Evolutionary conservation across 306 rosid genomes (phyloP), one percentile per base, ranked within the genome.

Genomic region (Nissolia schottii): DNA sequence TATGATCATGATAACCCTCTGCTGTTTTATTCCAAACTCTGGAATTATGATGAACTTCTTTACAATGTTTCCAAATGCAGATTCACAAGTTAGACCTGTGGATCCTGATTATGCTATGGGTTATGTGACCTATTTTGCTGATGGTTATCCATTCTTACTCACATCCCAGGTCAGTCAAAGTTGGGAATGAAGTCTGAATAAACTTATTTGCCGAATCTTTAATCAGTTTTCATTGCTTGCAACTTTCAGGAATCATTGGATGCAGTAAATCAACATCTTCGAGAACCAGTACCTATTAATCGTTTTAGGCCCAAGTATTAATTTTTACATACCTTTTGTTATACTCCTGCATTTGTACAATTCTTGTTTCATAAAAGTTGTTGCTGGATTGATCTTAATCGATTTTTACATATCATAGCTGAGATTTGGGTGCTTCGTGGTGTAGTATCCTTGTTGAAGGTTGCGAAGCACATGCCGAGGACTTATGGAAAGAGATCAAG

Each of bases 251-350:
- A 68, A 53, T 91, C 98, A 41, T 0, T 91, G 87, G 84, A 87
- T 86, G 87, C 86, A 53, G 82, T 93, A 24, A 93, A 93, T 70
- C 25, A 71, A 77, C 78, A 77, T 79, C 81, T 93, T 75, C 74
- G 79, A 73, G 91, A 91, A 64, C 91, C 88, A 24, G 13, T 93
- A 37, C 74, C 88, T 64, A 77, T 87, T 40, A 89, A 93, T 72
- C 97, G 98, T 3, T 93, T 91, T 73, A 87, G 98, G 78, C 91
- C 97, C 65, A 93, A 93, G 96, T 91, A 87, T 67, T 40, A 0
- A 55, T 66, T 45, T 72, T 27, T 77, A 40, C 25, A 46, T 60
- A n/a, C n/a, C n/a, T n/a, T n/a, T n/a, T n/a, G 35, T 46, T 75
- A 16, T 9, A n/a, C 6, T 74, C 9, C n/a, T 59, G 14, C 27